Evolutionary conservation across 2,329 filamentous ascomycete genomes (phyloP).

Genomic region (Penicillium sp.): DNA sequence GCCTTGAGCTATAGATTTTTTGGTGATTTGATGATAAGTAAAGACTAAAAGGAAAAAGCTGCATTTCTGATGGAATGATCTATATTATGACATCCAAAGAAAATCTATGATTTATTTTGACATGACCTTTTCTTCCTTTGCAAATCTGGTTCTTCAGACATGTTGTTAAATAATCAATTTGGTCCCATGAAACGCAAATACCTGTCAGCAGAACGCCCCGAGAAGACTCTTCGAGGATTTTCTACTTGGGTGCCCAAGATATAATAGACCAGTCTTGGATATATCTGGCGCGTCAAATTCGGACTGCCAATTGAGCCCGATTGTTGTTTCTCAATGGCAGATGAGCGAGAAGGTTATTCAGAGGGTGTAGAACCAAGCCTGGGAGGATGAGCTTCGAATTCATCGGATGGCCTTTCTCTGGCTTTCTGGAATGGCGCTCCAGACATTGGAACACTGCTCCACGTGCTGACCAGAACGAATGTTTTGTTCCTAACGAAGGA

Average conservation of each 20-base stretch:
- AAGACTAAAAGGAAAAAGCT: constrained; percentile 1
- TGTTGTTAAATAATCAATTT: background rate
- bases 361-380: background rate
- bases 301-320: background rate
- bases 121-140: background rate
- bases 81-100: constrained; percentile 1
- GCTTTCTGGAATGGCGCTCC: background rate
- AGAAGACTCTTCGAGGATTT: background rate
- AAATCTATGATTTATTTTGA: background rate
- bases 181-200: background rate
- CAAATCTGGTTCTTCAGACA: background rate
- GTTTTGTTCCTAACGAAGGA: background rate
- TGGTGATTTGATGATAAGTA: background rate
- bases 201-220: too few species aligned
- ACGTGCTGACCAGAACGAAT: background rate
- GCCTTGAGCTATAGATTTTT: constrained; percentile 29
- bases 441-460: background rate
- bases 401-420: background rate
- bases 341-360: background rate
- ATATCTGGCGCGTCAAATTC: background rate
- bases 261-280: background rate
- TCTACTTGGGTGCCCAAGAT: background rate
- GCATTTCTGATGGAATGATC: background rate
- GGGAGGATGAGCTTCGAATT: background rate
- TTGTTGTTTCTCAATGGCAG: background rate